These are phyloP conservation scores for Septoria linicola DNA, from an alignment of 2,329 filamentous ascomycete species.

Conservation along the genomic window DNA sequence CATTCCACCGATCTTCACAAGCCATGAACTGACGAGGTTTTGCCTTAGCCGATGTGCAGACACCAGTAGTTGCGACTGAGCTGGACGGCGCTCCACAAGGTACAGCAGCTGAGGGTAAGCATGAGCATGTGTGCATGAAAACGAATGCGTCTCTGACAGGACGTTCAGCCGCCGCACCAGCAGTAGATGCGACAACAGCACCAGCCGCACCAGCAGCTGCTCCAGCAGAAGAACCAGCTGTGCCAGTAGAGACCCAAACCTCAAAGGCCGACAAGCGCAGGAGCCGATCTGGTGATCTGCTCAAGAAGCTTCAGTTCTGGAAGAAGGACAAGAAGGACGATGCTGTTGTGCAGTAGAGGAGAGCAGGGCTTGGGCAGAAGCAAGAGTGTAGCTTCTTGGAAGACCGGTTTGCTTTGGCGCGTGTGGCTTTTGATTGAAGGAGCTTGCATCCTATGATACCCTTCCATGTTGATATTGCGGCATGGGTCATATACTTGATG, in stretches of 20 bases:
- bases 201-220: constrained; percentile 5
- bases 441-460: constrained; percentile 10
- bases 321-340: constrained; percentile 17
- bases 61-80: constrained; percentile 5
- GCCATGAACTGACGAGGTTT: constrained; percentile 1
- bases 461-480: constrained; percentile 7
- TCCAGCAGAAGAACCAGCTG: constrained; percentile 3
- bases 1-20: background rate
- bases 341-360: background rate
- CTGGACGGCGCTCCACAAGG: background rate
- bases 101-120: constrained; percentile 5
- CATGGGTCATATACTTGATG: too few species aligned
- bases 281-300: constrained; percentile 9
- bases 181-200: background rate
- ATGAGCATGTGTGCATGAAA: background rate
- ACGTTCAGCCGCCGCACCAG: constrained; percentile 1
- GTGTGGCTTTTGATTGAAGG: constrained; percentile 1
- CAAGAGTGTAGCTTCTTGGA: background rate
- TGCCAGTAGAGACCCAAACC: constrained; percentile 3
- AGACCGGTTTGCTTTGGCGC: background rate
- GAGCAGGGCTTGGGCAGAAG: background rate
- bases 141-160: background rate
- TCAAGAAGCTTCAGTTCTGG: constrained; percentile 17
- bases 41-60: background rate
- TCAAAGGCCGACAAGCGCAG: constrained; percentile 13